phyloP scores from a whole-genome alignment of 257 asterid species.

The Verbena officinalis region DNA sequence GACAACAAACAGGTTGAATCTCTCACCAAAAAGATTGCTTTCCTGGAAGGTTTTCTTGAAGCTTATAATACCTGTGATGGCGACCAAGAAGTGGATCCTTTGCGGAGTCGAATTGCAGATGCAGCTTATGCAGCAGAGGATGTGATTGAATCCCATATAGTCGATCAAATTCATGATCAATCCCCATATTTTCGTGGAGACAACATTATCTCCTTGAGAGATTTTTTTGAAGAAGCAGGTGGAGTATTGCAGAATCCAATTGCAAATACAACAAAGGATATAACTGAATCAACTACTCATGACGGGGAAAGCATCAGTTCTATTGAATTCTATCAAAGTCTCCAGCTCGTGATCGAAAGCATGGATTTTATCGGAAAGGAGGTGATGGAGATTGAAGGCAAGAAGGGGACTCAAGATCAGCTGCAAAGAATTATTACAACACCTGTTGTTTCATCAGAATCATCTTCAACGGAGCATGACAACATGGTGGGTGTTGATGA shows the following conservation, averaged over 20 bases:
- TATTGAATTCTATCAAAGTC: neutral
- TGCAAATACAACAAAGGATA: no score
- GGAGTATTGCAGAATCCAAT: no score
- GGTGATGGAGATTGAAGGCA: neutral
- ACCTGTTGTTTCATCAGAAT: neutral
- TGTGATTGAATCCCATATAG: no score
- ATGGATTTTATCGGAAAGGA: neutral
- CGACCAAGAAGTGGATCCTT: neutral
- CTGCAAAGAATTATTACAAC: neutral
- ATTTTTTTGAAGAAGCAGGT: no score
- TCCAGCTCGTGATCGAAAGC: neutral
- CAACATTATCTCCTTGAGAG: no score
- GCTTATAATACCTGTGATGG: neutral
- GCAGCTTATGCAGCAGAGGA: neutral
- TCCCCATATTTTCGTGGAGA: neutral
- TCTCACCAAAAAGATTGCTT: neutral
- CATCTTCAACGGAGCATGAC: no score
- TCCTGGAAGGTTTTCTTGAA: neutral
- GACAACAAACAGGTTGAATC: neutral
- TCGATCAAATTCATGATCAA: no score
- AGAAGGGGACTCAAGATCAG: neutral
- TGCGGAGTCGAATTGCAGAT: neutral
- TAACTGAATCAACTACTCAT: neutral
- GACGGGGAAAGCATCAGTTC: neutral
- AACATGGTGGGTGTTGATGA: slow-evolving; percentile 23